Evolutionary conservation across 306 rosid genomes (phyloP), one percentile per base, ranked within the genome.

Genomic region (Lathyrus tuberosus): DNA sequence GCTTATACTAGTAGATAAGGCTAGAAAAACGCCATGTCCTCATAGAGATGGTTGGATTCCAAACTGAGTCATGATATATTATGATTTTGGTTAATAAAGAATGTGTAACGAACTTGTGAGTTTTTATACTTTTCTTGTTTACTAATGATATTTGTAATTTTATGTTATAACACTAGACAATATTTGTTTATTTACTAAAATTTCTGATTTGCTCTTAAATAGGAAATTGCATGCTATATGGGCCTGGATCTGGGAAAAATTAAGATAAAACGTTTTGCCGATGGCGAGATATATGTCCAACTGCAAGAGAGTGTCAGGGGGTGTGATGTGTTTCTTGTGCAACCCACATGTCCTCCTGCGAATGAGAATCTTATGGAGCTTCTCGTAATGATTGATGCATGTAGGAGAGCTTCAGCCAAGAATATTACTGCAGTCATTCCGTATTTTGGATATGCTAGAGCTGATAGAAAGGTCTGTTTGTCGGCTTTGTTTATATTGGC

Each of bases 261-360:
- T 22, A 89, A 89, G 80, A 92, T 92, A 69, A 92, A 92, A 69
- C 96, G 96, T n/a, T 92, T 92, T 86, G 95, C 97, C 3, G 97
- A 92, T 70, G 95, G 92, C 18, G 97, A 92, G 88, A 92, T 92
- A 74, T 92, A 92, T 76, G 97, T 92, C 74, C 97, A 92, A 79
- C 78, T 92, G 78, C 98, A 92, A 89, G 98, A 92, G 82, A 92
- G 98, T 82, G 98, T 89, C 56, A 82, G 98, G 69, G 96, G 96
- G 68, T 92, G 96, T 77, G 98, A 92, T 78, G 98, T 92, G 43
- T 92, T 57, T 82, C 95, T 92, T 65, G 98, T 92, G 76, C 96
- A 92, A 76, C 98, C 98, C 46, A 89, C 96, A n/a, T 92, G 98
- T 67, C 98, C 98, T 72, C 96, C 98, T 7, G 98, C 96, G 18